Evolutionary conservation across 176 grass and related monocot genomes (phyloP).

Genomic region (Oryza officinalis): DNA sequence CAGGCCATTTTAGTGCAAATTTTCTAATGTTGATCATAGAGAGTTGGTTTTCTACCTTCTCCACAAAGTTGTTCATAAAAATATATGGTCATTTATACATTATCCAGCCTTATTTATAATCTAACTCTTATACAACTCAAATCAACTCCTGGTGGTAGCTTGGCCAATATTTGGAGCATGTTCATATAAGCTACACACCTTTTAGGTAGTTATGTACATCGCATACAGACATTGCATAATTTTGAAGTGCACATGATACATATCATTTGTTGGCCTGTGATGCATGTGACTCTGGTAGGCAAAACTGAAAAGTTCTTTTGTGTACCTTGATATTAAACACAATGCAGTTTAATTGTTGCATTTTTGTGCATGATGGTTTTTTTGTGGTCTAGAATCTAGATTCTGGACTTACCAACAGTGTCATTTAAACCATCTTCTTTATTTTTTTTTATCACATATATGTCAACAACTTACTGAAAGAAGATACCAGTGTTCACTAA

Average conservation of each 20-base stretch:
- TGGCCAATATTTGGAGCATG: not conserved
- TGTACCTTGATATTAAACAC: not conserved
- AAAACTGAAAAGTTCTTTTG: not conserved
- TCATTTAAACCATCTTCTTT: not conserved
- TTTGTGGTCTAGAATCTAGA: not conserved
- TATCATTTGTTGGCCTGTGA: not conserved
- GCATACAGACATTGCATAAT: slow-evolving; percentile 5
- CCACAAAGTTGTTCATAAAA: not conserved
- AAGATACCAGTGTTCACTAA: not conserved
- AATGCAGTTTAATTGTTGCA: not conserved
- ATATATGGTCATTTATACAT: not conserved
- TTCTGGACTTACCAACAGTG: not conserved
- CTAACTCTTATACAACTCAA: not conserved
- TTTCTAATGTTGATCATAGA: not conserved
- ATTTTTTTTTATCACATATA: not conserved
- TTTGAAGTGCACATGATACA: not conserved
- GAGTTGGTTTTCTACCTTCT: not conserved
- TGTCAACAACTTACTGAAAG: not conserved
- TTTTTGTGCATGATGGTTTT: not conserved
- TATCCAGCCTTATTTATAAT: not conserved
- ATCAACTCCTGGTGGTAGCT: not conserved
- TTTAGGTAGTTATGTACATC: not conserved
- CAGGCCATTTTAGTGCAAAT: not conserved
- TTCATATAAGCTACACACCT: not conserved
- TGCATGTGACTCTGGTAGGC: not conserved